Base-by-base conservation (phyloP, 441 rosid genomes). In the Populus hybrid region DNA sequence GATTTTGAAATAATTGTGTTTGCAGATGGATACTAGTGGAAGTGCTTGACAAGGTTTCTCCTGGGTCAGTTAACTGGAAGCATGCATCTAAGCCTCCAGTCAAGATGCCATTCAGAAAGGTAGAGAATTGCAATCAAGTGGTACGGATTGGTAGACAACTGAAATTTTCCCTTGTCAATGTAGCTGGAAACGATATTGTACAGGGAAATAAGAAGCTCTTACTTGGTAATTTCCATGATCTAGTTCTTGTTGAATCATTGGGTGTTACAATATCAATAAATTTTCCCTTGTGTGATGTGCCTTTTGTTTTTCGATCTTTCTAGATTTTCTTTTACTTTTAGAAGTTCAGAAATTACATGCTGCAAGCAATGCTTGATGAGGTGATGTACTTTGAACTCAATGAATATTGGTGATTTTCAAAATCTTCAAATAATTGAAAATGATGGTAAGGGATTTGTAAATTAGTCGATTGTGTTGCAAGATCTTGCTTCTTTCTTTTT, bases 41-140 rank as follows among this genome's bases (percentile, higher is more conserved):
- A 82, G 84, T 83, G 71, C 89, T 85, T 32, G 88, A 87, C 78
- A 87, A 85, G 79, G 75, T 87, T 23, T 85, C 82, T 36, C 85
- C 86, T 6, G 89, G 89, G 67, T 87, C 82, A 76, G 86, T 86
- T 64, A 83, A 81, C 75, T 86, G 87, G 87, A 86, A 83, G 85
- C 81, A 76, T 3, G 83, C 89, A 67, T 70, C 86, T 16, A 87
- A 80, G 77, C 89, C 89, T 80, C 89, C 88, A 28, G 82, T 87
- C 53, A 87, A 80, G 82, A 87, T 87, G 89, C 86, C 89, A 40
- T 86, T 86, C 57, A 81, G 89, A 76, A 86, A 85, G 74, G 86
- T 86, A 38, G 89, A 86, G 80, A 87, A 87, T 65, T 87, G 84
- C 79, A 85, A 87, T 76, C 86, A 87, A 79, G 86, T 80, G 21